These are phyloP conservation scores for Aegilops speltoides DNA, from an alignment of 176 grass and related monocot species.

Conservation along the genomic window DNA sequence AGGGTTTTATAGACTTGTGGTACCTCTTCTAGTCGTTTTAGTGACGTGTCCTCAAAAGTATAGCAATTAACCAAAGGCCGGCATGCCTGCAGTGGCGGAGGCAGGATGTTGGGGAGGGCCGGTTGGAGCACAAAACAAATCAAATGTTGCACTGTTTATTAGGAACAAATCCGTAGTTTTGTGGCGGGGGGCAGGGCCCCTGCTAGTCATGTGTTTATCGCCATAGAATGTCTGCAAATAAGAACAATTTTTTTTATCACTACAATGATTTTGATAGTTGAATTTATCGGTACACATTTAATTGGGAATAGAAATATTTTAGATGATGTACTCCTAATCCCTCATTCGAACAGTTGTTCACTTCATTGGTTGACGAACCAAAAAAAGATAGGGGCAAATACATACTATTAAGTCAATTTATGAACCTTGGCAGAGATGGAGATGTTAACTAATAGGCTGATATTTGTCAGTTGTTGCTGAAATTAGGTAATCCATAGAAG, in stretches of 20 bases:
- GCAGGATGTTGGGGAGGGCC: too few species aligned
- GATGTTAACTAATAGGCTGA: not conserved
- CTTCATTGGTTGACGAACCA: not conserved
- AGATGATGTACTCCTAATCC: not conserved
- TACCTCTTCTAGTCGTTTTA: too few species aligned
- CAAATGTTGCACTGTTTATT: too few species aligned
- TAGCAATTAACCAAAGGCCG: too few species aligned
- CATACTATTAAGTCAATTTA: not conserved
- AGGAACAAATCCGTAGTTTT: too few species aligned
- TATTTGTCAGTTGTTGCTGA: not conserved
- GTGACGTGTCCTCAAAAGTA: too few species aligned
- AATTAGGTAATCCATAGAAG: not conserved
- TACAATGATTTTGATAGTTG: not conserved
- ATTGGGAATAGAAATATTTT: not conserved
- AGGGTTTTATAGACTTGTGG: too few species aligned
- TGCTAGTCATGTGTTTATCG: too few species aligned
- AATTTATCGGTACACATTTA: too few species aligned
- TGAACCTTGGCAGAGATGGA: not conserved
- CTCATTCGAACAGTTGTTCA: not conserved
- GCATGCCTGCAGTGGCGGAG: too few species aligned
- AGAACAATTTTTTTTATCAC: not conserved
- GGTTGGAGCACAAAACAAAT: too few species aligned
- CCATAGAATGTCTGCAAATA: not conserved
- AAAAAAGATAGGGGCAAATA: not conserved
- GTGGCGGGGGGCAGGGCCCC: too few species aligned